Percentiles rank a stretch among this genome's conserved stretches.
Conservation (phyloP, 2,329 filamentous ascomycete genomes). For the Colletotrichum lini region DNA sequence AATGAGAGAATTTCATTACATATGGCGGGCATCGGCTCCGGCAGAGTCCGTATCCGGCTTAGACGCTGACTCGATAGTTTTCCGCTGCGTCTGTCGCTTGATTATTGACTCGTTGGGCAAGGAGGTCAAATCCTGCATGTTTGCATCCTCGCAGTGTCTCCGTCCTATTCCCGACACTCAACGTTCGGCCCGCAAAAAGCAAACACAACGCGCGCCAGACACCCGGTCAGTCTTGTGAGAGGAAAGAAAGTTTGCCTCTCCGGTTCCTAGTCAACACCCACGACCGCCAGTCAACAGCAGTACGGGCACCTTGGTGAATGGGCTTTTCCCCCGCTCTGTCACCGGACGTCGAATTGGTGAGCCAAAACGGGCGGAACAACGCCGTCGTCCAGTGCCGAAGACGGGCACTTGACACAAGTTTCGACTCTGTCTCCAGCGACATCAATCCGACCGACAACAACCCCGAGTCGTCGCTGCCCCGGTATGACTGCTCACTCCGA, state of each 20-base stretch:
- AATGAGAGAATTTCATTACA: slow-evolving; percentile 32
- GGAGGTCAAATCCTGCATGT: background rate
- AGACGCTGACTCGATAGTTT: background rate
- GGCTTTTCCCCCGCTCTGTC: background rate
- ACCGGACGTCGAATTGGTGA: background rate
- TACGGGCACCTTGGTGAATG: background rate
- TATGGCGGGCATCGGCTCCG: slow-evolving; percentile 3
- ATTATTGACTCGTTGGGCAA: background rate
- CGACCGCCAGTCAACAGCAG: background rate
- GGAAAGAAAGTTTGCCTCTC: no score
- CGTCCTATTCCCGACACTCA: slow-evolving; percentile 16
- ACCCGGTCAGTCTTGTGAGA: background rate
- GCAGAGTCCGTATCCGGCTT: slow-evolving; percentile 11
- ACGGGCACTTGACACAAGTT: background rate
- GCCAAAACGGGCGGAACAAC: slow-evolving; percentile 1
- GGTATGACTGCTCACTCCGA: slow-evolving; percentile 37
- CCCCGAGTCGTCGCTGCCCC: slow-evolving; percentile 10
- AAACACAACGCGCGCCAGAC: background rate
- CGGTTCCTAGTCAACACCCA: background rate
- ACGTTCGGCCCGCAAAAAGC: background rate
- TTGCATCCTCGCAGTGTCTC: slow-evolving; percentile 1
- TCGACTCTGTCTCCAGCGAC: background rate
- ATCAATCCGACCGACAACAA: background rate
- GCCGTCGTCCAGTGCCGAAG: background rate
- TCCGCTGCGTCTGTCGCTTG: background rate